A percentile compares a stretch with the other conserved stretches of the same genome.
These are phyloP conservation scores for Stephanodiscus minutulus DNA, from an alignment of 108 stramenopile genomes.

Conservation along the genomic window DNA sequence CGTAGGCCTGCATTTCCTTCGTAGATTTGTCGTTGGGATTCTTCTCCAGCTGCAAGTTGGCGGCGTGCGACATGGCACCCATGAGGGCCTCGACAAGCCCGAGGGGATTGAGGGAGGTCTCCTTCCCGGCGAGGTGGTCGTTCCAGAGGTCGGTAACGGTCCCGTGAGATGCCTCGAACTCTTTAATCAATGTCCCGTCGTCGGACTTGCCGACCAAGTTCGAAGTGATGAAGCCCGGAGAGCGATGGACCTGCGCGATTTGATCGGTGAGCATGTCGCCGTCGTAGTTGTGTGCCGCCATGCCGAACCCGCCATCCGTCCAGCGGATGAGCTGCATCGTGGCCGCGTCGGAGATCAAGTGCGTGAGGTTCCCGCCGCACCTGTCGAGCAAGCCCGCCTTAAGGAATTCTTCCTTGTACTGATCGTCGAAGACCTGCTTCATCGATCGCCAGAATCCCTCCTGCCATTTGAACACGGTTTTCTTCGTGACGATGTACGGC, in stretches of 20 bases:
- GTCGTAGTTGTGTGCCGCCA: conserved; percentile 98
- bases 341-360: conserved; percentile 96
- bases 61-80: conserved; percentile 94
- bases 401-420: conserved; percentile 83
- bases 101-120: conserved; percentile 95
- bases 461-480: conserved; percentile 99
- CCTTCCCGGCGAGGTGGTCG: conserved; percentile 94
- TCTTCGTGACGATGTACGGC: conserved; percentile 97
- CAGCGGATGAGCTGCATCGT: conserved; percentile 98
- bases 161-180: conserved; percentile 96
- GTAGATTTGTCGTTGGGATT: conserved; percentile 61
- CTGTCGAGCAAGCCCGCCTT: conserved; percentile 86
- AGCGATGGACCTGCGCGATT: conserved; percentile 97
- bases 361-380: conserved; percentile 90
- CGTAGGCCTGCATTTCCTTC: conserved; percentile 53
- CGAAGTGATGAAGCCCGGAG: conserved; percentile 96
- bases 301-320: conserved; percentile 97
- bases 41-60: conserved; percentile 72
- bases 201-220: conserved; percentile 92
- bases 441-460: conserved; percentile 96
- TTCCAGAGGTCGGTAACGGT: conserved; percentile 96
- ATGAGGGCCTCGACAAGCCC: conserved; percentile 96
- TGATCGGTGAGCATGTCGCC: conserved; percentile 95
- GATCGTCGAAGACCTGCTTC: conserved; percentile 92
- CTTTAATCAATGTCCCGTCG: conserved; percentile 92